A percentile compares a stretch with the other conserved stretches of the same genome.
These are phyloP conservation scores for Termitomyces sp. DNA, from an alignment of 768 basidiomycete genomes.

Conservation along the genomic window DNA sequence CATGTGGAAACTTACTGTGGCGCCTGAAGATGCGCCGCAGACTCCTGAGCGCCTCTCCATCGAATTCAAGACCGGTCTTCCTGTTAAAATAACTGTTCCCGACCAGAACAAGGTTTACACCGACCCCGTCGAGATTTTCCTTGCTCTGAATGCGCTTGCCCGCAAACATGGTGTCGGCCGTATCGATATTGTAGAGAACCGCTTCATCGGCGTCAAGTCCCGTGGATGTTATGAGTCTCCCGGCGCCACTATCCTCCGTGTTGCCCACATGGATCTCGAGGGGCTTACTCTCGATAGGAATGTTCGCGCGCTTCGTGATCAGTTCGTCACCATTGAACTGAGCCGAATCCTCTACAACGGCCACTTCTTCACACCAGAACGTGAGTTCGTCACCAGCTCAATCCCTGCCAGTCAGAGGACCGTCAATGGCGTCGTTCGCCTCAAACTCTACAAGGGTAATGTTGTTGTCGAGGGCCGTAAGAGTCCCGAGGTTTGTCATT, in stretches of 20 bases:
- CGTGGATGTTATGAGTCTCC: constrained; percentile 99
- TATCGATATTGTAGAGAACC: constrained; percentile 99
- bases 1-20: constrained; percentile 98
- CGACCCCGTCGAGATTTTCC: constrained; percentile 94
- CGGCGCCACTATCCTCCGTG: constrained; percentile 92
- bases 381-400: constrained; percentile 88
- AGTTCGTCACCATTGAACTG: constrained; percentile 89
- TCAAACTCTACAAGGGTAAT: constrained; percentile 96
- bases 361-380: constrained; percentile 99
- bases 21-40: constrained; percentile 78
- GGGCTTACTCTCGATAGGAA: constrained; percentile 98
- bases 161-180: constrained; percentile 95
- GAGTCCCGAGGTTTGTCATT: constrained; percentile 68
- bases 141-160: constrained; percentile 85
- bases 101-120: constrained; percentile 62
- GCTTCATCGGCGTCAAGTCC: constrained; percentile 98
- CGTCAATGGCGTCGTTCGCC: constrained; percentile 88
- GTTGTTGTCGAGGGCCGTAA: constrained; percentile 89
- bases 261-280: constrained; percentile 94
- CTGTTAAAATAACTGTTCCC: constrained; percentile 73
- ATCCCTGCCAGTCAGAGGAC: constrained; percentile 95
- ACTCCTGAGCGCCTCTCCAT: constrained; percentile 78
- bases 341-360: constrained; percentile 96
- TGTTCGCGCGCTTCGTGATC: constrained; percentile 90
- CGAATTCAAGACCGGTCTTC: constrained; percentile 86